A percentile compares a stretch with the other conserved stretches of the same genome.
These are phyloP conservation scores for Colletotrichum cuscutae DNA, from an alignment of 2,329 filamentous ascomycete species.

Conservation along the genomic window DNA sequence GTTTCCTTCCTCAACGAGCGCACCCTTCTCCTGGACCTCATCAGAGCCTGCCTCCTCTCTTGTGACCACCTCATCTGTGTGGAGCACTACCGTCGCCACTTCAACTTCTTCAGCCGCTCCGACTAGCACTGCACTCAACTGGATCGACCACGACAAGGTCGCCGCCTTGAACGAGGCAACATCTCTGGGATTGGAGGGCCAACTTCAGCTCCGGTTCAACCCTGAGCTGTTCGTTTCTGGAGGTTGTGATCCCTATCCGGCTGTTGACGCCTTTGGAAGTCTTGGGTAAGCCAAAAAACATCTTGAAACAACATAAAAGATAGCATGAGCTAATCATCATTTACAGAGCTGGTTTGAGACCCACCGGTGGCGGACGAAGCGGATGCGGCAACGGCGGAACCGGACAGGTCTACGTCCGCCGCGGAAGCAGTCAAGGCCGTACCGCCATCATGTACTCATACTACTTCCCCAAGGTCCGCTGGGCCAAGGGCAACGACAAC, in stretches of 20 bases:
- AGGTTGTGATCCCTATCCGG: neutral
- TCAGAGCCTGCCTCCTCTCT: neutral
- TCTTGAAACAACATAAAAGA: neutral
- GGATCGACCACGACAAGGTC: neutral
- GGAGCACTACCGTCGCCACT: neutral
- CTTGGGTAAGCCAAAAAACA: neutral
- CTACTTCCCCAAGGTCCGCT: constrained; percentile 13
- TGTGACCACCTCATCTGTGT: neutral
- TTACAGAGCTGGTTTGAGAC: neutral
- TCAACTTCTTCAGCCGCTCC: neutral
- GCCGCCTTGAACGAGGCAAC: neutral
- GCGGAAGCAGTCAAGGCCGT: neutral
- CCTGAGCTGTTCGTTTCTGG: neutral
- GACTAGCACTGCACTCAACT: neutral
- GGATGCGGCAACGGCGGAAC: neutral
- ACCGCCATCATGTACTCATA: constrained; percentile 9
- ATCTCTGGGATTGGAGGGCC: neutral
- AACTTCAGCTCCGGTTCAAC: neutral
- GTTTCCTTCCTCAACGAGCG: neutral
- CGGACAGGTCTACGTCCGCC: constrained; percentile 5
- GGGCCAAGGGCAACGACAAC: neutral
- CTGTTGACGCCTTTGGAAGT: neutral
- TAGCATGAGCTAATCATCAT: neutral
- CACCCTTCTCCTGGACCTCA: neutral
- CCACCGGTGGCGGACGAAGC: neutral